Evolutionary conservation across 306 rosid genomes (phyloP).

Genomic region (Cucurbita ficifolia): DNA sequence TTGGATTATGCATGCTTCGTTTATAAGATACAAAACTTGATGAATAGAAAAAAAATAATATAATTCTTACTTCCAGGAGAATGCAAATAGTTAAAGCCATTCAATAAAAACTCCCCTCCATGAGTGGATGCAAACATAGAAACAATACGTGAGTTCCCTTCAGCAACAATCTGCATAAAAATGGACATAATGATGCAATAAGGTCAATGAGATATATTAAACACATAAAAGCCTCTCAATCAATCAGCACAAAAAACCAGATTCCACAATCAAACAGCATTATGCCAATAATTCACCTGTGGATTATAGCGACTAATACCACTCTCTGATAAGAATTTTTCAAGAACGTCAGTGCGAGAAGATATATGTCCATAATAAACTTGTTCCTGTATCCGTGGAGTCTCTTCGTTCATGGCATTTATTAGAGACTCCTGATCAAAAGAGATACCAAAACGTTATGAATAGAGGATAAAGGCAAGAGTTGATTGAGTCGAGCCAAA

Average conservation of each 20-base stretch:
- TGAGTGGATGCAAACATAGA: conserved; percentile 37
- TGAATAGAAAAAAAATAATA: background rate
- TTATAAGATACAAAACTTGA: background rate
- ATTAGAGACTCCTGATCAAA: conserved; percentile 60
- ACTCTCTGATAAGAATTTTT: conserved; percentile 63
- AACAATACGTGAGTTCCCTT: conserved; percentile 58
- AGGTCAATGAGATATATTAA: background rate
- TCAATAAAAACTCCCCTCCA: conserved; percentile 47
- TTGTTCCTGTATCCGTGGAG: conserved; percentile 85
- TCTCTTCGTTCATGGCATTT: conserved; percentile 85
- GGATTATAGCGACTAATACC: conserved; percentile 89
- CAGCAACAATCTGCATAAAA: conserved; percentile 55
- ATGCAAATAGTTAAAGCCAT: conserved; percentile 53
- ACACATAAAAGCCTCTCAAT: background rate
- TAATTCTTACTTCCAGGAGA: conserved; percentile 69
- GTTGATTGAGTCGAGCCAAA: background rate
- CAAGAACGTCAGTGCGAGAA: conserved; percentile 70
- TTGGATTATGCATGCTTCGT: background rate
- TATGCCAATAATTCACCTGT: conserved; percentile 34
- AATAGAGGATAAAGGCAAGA: background rate
- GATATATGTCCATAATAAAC: conserved; percentile 89
- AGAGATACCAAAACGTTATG: conserved; percentile 13
- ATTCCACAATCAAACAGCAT: background rate
- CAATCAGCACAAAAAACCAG: background rate
- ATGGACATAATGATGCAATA: background rate